Conservation (phyloP, 2,329 filamentous ascomycete species). For the Fusarium sp. region DNA sequence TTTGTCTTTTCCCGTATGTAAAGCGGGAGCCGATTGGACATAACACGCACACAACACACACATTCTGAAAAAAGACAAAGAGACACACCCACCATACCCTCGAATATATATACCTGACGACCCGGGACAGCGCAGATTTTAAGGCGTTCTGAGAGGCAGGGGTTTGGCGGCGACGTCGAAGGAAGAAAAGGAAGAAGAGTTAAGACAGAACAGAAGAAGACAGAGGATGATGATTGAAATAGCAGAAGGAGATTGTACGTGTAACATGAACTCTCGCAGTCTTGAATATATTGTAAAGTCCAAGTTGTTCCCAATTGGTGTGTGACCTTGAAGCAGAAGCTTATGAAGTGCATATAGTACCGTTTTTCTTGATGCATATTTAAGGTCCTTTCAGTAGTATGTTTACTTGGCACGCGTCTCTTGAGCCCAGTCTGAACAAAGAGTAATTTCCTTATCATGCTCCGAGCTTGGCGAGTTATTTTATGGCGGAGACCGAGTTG, state of each 20-base stretch:
- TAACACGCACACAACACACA: neutral
- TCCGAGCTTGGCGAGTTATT: neutral
- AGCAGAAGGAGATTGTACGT: slow-evolving; percentile 38
- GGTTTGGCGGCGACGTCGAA: slow-evolving; percentile 18
- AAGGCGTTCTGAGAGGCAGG: slow-evolving; percentile 30
- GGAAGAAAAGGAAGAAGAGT: neutral
- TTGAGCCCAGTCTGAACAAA: neutral
- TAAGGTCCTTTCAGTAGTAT: neutral
- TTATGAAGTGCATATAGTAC: neutral
- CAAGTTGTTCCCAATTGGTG: neutral
- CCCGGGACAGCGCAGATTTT: slow-evolving; percentile 24
- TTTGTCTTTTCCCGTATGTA: slow-evolving; percentile 12
- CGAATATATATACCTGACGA: slow-evolving; percentile 36
- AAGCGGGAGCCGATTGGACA: slow-evolving; percentile 14
- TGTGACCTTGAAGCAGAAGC: neutral
- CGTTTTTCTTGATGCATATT: neutral
- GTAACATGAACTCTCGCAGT: slow-evolving; percentile 40
- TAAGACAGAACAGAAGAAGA: neutral
- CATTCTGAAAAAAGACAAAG: neutral
- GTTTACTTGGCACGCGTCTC: fast-evolving
- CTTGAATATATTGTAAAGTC: slow-evolving; percentile 40
- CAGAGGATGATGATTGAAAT: slow-evolving; percentile 19
- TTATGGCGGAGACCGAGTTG: slow-evolving; percentile 8
- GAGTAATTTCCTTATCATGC: neutral
- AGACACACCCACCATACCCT: slow-evolving; percentile 12